Conservation (phyloP, 495 filamentous ascomycete genomes). For the Aspergillus ostianus region DNA sequence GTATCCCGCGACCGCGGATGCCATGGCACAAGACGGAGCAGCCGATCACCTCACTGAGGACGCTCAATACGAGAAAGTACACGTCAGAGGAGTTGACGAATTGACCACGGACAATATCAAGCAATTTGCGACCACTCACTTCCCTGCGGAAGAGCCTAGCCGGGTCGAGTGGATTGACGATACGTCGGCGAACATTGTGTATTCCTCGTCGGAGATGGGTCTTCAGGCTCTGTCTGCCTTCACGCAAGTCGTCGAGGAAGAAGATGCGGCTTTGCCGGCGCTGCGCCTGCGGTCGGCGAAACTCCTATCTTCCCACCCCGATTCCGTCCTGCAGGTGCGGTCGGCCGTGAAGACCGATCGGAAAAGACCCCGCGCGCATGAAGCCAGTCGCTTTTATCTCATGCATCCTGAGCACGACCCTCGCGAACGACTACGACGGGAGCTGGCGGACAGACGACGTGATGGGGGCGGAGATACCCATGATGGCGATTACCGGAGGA, state of each 20-base stretch:
- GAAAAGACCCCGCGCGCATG: conserved; percentile 72
- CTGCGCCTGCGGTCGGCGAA: conserved; percentile 62
- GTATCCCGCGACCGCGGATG: conserved; percentile 21
- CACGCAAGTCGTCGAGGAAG: conserved; percentile 38
- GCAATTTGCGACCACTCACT: conserved; percentile 65
- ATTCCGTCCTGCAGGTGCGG: conserved; percentile 68
- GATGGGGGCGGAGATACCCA: conserved; percentile 58
- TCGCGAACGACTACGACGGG: conserved; percentile 61
- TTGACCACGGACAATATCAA: conserved; percentile 76
- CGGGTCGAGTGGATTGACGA: conserved; percentile 95
- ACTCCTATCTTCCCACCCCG: conserved; percentile 59
- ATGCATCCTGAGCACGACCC: conserved; percentile 87
- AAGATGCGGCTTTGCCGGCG: conserved; percentile 41
- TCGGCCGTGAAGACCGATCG: conserved; percentile 71
- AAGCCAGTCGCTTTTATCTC: conserved; percentile 85
- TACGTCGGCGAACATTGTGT: conserved; percentile 82
- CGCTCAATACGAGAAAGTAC: conserved; percentile 60
- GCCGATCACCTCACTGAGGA: conserved; percentile 34
- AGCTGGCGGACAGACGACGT: conserved; percentile 44
- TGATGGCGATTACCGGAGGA: conserved; percentile 58
- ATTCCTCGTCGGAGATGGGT: conserved; percentile 66
- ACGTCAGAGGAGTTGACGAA: conserved; percentile 79
- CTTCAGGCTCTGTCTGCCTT: conserved; percentile 68
- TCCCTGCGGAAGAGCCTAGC: conserved; percentile 47
- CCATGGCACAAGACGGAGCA: conserved; percentile 16